Evolutionary conservation across 768 basidiomycete genomes (phyloP).

Genomic region (Bullera alba): DNA sequence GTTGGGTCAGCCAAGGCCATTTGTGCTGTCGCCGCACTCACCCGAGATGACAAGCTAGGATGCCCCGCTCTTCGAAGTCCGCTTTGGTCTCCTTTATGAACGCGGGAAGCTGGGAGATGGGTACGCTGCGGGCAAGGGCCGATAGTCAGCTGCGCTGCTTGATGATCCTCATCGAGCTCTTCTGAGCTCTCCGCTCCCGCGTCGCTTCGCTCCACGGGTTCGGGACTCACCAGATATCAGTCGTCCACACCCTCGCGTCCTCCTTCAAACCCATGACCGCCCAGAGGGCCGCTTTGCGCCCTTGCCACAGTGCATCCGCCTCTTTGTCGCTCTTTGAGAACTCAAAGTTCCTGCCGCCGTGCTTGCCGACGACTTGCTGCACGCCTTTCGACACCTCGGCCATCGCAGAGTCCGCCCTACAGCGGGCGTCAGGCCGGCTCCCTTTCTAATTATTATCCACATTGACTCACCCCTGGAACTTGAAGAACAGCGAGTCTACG

Average conservation of each 20-base stretch:
- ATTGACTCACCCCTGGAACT: constrained; percentile 61
- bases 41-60: constrained; percentile 52
- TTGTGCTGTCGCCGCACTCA: constrained; percentile 13
- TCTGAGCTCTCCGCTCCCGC: too few relatives aligned
- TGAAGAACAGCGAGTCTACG: constrained; percentile 79
- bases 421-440: not conserved
- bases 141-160: not conserved
- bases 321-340: constrained; percentile 70
- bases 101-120: constrained; percentile 46
- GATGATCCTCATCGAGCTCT: not conserved
- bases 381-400: constrained; percentile 57
- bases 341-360: constrained; percentile 62
- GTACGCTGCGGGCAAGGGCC: constrained; percentile 38
- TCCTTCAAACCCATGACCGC: constrained; percentile 61
- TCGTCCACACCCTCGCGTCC: constrained; percentile 68
- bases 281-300: constrained; percentile 75
- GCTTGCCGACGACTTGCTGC: constrained; percentile 58
- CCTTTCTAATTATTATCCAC: not conserved
- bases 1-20: too few relatives aligned
- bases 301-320: constrained; percentile 71
- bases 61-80: constrained; percentile 58
- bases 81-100: constrained; percentile 63
- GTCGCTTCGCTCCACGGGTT: constrained; percentile 53
- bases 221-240: constrained; percentile 72
- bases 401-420: constrained; percentile 51